Evolutionary conservation across 2,329 filamentous ascomycete genomes (phyloP).

Genomic region (Venturia nashicola): DNA sequence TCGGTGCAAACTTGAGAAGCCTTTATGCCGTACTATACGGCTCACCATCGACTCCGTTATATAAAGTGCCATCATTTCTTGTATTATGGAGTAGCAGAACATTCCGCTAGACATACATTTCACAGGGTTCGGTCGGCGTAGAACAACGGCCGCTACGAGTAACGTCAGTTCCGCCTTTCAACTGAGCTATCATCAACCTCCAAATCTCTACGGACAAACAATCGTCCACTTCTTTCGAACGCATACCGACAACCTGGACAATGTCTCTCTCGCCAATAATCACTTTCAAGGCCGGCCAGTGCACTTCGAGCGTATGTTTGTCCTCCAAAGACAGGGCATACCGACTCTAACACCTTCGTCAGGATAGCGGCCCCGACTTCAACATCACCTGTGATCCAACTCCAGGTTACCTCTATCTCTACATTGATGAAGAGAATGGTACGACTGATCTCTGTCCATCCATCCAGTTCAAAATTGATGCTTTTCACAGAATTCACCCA

Average conservation of each 20-base stretch:
- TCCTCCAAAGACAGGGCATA: conserved; percentile 10
- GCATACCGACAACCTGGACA: not conserved
- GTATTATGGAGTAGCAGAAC: too few relatives aligned
- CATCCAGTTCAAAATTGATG: conserved; percentile 12
- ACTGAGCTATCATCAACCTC: not conserved
- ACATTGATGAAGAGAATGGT: conserved; percentile 68
- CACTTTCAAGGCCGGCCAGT: conserved; percentile 91
- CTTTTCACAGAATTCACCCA: conserved; percentile 63
- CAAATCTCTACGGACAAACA: not conserved
- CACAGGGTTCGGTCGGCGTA: not conserved
- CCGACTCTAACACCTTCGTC: conserved; percentile 26
- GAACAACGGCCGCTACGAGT: not conserved
- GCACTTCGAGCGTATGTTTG: conserved; percentile 35
- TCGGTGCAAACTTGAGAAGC: too few relatives aligned
- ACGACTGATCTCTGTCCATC: conserved; percentile 15
- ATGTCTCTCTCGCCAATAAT: conserved; percentile 84
- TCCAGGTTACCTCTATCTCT: conserved; percentile 84
- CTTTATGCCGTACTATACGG: too few relatives aligned
- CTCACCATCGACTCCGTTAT: too few relatives aligned
- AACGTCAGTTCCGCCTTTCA: not conserved
- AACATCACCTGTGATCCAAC: conserved; percentile 62
- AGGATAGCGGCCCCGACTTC: conserved; percentile 36
- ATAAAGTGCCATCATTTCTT: too few relatives aligned
- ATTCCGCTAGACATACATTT: not conserved
- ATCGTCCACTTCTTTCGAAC: too few relatives aligned